A percentile compares a stretch with the other conserved stretches of the same genome.
phyloP scores from a whole-genome alignment of 2,329 filamentous ascomycete species.

The Diaporthe helianthi region DNA sequence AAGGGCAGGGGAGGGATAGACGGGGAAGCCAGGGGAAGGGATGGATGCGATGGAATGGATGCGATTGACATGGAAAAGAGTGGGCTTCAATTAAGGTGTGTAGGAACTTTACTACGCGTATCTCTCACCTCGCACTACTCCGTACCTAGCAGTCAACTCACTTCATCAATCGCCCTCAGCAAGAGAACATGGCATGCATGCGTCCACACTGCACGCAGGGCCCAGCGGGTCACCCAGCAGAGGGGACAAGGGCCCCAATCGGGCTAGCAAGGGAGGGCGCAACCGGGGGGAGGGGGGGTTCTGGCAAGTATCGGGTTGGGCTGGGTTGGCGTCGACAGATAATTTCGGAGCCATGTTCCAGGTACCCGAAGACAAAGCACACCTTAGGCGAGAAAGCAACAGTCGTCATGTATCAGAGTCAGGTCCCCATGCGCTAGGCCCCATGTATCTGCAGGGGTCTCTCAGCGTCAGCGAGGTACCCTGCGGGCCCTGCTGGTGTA shows the following conservation, averaged over 20 bases:
- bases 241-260: slow-evolving; percentile 14
- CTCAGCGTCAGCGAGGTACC: slow-evolving; percentile 5
- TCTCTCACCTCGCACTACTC: slow-evolving; percentile 1
- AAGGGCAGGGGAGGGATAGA: slow-evolving; percentile 12
- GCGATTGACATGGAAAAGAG: slow-evolving; percentile 31
- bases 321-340: slow-evolving; percentile 26
- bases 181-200: background rate
- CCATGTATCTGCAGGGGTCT: slow-evolving; percentile 33
- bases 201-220: background rate
- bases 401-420: slow-evolving; percentile 32
- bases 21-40: slow-evolving; percentile 31
- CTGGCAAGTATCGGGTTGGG: slow-evolving; percentile 17
- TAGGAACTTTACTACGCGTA: slow-evolving; percentile 19
- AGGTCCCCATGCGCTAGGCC: slow-evolving; percentile 25
- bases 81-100: slow-evolving; percentile 30
- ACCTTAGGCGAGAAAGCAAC: slow-evolving; percentile 34
- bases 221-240: background rate
- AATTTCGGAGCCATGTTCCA: slow-evolving; percentile 29
- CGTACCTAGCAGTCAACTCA: no score
- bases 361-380: slow-evolving; percentile 33
- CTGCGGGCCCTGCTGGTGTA: slow-evolving; percentile 1
- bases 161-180: background rate
- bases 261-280: slow-evolving; percentile 24
- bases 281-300: slow-evolving; percentile 15
- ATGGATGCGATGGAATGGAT: slow-evolving; percentile 28